phyloP scores from a whole-genome alignment of 1,284 basidiomycete species.

The Wolfiporia cocos region DNA sequence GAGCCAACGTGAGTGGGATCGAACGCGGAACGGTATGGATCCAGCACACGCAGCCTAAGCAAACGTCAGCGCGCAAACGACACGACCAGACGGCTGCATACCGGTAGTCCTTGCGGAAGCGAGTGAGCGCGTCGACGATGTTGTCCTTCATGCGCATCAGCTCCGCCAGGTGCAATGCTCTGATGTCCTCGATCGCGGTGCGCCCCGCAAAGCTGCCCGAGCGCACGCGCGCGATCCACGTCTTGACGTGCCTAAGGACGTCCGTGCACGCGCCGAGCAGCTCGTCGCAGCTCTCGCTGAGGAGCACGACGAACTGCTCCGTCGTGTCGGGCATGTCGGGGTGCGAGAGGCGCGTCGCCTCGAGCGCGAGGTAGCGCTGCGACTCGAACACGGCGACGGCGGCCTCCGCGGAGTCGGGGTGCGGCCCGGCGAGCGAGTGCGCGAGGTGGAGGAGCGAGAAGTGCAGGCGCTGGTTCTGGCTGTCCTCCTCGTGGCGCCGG shows the following conservation, averaged over 20 bases:
- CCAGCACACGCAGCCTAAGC: conserved; percentile 54
- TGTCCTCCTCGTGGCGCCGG: conserved; percentile 16
- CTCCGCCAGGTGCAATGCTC: conserved; percentile 27
- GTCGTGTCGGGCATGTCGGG: conserved; percentile 46
- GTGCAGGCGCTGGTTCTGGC: conserved; percentile 19
- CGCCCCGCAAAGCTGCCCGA: conserved; percentile 34
- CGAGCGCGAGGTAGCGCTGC: conserved; percentile 73
- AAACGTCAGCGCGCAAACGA: conserved; percentile 7
- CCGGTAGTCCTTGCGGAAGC: conserved; percentile 50
- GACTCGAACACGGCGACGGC: conserved; percentile 81
- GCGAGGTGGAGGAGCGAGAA: conserved; percentile 24
- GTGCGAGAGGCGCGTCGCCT: conserved; percentile 50
- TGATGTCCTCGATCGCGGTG: conserved; percentile 27
- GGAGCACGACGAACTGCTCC: conserved; percentile 42
- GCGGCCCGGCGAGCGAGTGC: conserved; percentile 16
- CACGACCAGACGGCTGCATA: conserved; percentile 19
- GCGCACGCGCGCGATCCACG: conserved; percentile 46
- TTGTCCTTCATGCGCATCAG: conserved; percentile 33
- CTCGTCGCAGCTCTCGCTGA: conserved; percentile 53
- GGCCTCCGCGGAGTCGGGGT: conserved; percentile 32
- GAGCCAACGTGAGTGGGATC: conserved; percentile 36
- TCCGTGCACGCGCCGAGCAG: conserved; percentile 44
- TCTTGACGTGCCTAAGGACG: conserved; percentile 40
- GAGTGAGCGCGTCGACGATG: conserved; percentile 34
- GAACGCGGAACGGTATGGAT: conserved; percentile 64